Percentiles rank a stretch among this genome's conserved stretches.
Evolutionary conservation across 2,329 filamentous ascomycete species (phyloP).

Genomic region (Fusarium sp.): DNA sequence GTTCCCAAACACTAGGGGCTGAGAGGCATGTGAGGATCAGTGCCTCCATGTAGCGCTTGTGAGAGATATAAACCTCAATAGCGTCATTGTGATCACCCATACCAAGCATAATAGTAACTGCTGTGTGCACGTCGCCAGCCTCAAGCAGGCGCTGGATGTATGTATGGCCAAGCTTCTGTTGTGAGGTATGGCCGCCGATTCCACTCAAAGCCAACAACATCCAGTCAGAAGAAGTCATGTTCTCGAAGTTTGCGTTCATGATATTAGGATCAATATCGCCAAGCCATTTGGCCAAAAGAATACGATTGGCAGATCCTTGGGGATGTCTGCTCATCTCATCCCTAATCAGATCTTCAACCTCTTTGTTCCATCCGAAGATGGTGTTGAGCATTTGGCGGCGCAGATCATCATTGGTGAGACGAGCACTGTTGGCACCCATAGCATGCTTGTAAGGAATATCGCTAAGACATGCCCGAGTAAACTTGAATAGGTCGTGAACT

Average conservation of each 20-base stretch:
- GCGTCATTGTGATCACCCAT: conserved; percentile 94
- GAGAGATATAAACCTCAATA: conserved; percentile 94
- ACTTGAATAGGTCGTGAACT: conserved; percentile 85
- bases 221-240: conserved; percentile 96
- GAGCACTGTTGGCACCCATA: conserved; percentile 65
- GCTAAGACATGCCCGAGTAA: conserved; percentile 80
- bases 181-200: conserved; percentile 79
- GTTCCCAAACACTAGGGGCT: conserved; percentile 88
- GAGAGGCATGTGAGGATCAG: conserved; percentile 86
- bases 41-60: conserved; percentile 92
- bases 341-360: conserved; percentile 81
- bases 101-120: conserved; percentile 90
- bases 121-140: conserved; percentile 89
- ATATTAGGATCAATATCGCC: conserved; percentile 85
- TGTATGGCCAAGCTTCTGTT: conserved; percentile 89
- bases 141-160: conserved; percentile 92
- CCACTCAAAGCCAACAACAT: conserved; percentile 93
- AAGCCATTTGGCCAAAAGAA: conserved; percentile 92
- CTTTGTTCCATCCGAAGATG: conserved; percentile 94
- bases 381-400: conserved; percentile 91
- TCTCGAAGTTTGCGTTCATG: conserved; percentile 81
- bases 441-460: conserved; percentile 85
- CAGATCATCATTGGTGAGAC: conserved; percentile 80
- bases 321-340: conserved; percentile 86
- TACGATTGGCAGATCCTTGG: conserved; percentile 77